Evolutionary conservation across 139 green algal species (phyloP), one percentile per base, ranked within the genome.

Genomic region (Astrephomene gubernaculifera): DNA sequence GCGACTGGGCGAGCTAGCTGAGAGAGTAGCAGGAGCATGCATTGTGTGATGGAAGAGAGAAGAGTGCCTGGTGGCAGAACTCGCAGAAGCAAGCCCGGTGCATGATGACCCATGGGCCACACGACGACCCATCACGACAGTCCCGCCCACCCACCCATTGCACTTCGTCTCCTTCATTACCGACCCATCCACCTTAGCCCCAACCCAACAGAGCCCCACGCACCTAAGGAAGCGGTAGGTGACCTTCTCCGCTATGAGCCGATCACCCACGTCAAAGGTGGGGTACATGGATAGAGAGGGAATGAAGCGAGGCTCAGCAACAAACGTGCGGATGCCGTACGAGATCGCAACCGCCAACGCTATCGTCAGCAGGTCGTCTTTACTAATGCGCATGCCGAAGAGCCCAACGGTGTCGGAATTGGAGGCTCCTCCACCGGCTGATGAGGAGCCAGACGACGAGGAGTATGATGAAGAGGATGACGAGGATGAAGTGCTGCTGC

Each of bases 261-360:
- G 80, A 90, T 99, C 97, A 7, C 97, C 97, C 4, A 99, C 90
- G 53, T 99, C 96, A 87, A 98, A 99, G 1, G 91, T 97, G 6
- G 97, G 97, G 87, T 93, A 99, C 97, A 99, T 99, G 65, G 96
- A 99, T 5, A 99, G 93, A 0, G 95, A 98, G 0, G 97, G 97
- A 81, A 99, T 99, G 93, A 98, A 99, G 10, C 97, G 93, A 0
- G 97, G 97, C 90, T 99, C 97, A 24, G 97, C 97, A 69, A 99
- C 95, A 36, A 97, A 96, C 83, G 92, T 95, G 86, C 96, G 87
- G 49, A 99, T 97, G 64, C 89, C 90, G 70, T 98, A 96, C 21
- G 97, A 99, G 21, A 98, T 92, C 4, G 88, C 91, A 6, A 99
- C 83, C 14, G 97, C 96, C 14, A 95, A 81, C 2, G 86, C 85